Evolutionary conservation across 768 basidiomycete species (phyloP).

Genomic region (Tricholoma bakamatsutake): DNA sequence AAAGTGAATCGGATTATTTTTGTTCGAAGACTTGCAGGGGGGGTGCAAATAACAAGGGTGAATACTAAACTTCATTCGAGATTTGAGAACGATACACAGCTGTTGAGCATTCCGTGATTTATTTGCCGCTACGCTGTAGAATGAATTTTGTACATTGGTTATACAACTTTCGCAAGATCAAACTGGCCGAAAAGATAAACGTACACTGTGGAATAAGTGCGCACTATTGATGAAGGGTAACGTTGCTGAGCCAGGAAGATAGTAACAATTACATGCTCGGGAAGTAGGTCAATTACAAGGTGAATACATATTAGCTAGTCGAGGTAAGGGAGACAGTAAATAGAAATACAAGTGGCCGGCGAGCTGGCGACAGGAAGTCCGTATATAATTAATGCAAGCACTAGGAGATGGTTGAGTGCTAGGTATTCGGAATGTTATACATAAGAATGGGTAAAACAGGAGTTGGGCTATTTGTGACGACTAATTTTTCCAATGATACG

Average conservation of each 20-base stretch:
- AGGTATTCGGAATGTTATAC: background rate
- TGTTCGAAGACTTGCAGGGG: slow-evolving; percentile 54
- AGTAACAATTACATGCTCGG: background rate
- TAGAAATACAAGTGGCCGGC: background rate
- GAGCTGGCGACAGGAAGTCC: background rate
- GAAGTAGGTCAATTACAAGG: background rate
- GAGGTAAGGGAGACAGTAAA: background rate
- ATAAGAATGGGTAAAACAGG: background rate
- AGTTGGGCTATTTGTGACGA: background rate
- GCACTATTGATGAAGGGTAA: background rate
- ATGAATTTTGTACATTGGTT: background rate
- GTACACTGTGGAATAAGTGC: no score
- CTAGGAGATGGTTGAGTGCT: background rate
- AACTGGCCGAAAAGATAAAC: no score
- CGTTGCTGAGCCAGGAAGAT: background rate
- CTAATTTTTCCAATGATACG: slow-evolving; percentile 8
- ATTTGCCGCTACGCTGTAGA: background rate
- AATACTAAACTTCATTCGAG: background rate
- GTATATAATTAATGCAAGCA: background rate
- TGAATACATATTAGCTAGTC: background rate
- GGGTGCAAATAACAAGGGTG: slow-evolving; percentile 47
- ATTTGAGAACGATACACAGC: background rate
- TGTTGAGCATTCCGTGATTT: background rate
- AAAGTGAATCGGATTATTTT: slow-evolving; percentile 57
- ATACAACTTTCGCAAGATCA: background rate